These are phyloP conservation scores for Entonaema liquescens DNA, from an alignment of 495 filamentous ascomycete genomes.

Conservation along the genomic window DNA sequence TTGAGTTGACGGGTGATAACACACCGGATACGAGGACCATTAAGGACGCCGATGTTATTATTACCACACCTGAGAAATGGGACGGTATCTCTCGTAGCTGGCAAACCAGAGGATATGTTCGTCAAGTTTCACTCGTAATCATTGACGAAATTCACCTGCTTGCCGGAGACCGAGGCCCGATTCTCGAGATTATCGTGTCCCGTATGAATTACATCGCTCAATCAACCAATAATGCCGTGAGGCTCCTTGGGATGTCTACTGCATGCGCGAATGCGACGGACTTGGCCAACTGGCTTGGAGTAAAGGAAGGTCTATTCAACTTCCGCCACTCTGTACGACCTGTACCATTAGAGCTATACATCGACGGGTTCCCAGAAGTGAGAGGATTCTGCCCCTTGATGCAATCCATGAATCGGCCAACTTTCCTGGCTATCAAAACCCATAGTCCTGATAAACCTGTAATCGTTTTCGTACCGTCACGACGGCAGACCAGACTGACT, in stretches of 20 bases:
- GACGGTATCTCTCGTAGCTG: slow-evolving; percentile 98
- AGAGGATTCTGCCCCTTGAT: slow-evolving; percentile 97
- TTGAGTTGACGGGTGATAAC: slow-evolving; percentile 98
- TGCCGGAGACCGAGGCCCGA: slow-evolving; percentile 93
- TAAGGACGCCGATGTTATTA: slow-evolving; percentile 93
- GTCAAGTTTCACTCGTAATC: slow-evolving; percentile 93
- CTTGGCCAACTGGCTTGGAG: slow-evolving; percentile 94
- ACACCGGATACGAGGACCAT: slow-evolving; percentile 97
- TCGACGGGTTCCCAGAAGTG: slow-evolving; percentile 95
- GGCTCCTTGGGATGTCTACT: slow-evolving; percentile 97
- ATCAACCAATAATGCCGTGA: slow-evolving; percentile 85
- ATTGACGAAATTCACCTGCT: slow-evolving; percentile 99
- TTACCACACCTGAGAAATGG: slow-evolving; percentile 99
- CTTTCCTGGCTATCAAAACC: slow-evolving; percentile 93
- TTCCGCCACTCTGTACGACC: slow-evolving; percentile 98
- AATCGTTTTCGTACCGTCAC: slow-evolving; percentile 97
- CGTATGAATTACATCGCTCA: slow-evolving; percentile 99
- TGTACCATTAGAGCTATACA: slow-evolving; percentile 93
- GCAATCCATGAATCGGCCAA: slow-evolving; percentile 99
- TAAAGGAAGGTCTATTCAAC: slow-evolving; percentile 97
- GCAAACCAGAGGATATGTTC: slow-evolving; percentile 96
- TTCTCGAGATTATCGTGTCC: slow-evolving; percentile 98
- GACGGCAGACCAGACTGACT: slow-evolving; percentile 92
- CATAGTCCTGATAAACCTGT: slow-evolving; percentile 97
- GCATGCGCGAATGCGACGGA: slow-evolving; percentile 96